A percentile compares a stretch with the other conserved stretches of the same genome.
phyloP scores from a whole-genome alignment of 208 protist genomes.

The Histomonas meleagridis region DNA sequence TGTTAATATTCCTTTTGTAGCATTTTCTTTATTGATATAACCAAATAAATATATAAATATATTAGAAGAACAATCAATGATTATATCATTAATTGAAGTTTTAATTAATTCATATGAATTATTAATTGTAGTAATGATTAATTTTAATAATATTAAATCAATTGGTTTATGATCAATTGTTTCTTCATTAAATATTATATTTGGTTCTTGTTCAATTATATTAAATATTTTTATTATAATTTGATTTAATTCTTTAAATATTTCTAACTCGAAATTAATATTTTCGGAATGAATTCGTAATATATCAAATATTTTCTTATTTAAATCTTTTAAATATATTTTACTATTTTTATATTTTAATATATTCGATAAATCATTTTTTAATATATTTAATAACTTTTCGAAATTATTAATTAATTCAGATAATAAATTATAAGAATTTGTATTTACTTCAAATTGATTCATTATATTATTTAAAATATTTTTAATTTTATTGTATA shows the following conservation, averaged over 20 bases:
- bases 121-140: neutral
- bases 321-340: too few relatives aligned
- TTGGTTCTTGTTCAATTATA: neutral
- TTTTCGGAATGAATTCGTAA: neutral
- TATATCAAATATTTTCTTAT: too few relatives aligned
- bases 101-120: neutral
- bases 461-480: too few relatives aligned
- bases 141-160: neutral
- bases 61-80: neutral
- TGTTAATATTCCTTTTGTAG: neutral
- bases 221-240: neutral
- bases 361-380: too few relatives aligned
- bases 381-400: too few relatives aligned
- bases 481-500: too few relatives aligned
- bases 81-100: too few relatives aligned
- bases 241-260: neutral
- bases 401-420: too few relatives aligned
- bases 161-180: neutral
- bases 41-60: neutral
- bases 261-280: neutral
- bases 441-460: too few relatives aligned
- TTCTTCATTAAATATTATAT: neutral
- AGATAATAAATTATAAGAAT: too few relatives aligned
- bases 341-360: too few relatives aligned
- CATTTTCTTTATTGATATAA: neutral